Evolutionary conservation across 2,329 filamentous ascomycete genomes (phyloP).

Genomic region (Colletotrichum spinosum): DNA sequence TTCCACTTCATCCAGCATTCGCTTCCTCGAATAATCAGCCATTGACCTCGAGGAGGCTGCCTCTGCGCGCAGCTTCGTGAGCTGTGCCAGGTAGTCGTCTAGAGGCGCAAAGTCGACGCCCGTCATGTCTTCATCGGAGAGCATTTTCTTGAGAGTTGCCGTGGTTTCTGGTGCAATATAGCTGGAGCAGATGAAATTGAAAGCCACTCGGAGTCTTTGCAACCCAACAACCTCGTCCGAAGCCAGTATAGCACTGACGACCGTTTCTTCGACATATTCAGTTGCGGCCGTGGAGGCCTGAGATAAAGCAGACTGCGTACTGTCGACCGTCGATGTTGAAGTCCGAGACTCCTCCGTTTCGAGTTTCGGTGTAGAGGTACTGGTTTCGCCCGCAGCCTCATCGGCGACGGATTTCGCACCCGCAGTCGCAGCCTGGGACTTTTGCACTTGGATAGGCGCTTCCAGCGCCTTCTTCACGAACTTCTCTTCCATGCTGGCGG

Average conservation of each 20-base stretch:
- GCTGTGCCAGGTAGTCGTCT: conserved; percentile 73
- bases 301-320: conserved; percentile 43
- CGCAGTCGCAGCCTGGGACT: conserved; percentile 59
- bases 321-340: conserved; percentile 50
- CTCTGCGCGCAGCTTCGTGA: conserved; percentile 77
- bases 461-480: conserved; percentile 84
- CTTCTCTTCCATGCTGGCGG: conserved; percentile 84
- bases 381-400: conserved; percentile 40
- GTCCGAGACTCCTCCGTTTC: conserved; percentile 56
- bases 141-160: conserved; percentile 52
- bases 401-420: conserved; percentile 5
- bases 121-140: conserved; percentile 50
- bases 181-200: conserved; percentile 72
- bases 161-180: conserved; percentile 66
- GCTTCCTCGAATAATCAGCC: conserved; percentile 78
- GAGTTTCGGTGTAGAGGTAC: conserved; percentile 43
- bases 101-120: conserved; percentile 76
- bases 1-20: conserved; percentile 74
- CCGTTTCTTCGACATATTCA: conserved; percentile 46
- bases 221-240: conserved; percentile 64
- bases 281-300: conserved; percentile 56
- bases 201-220: conserved; percentile 72
- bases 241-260: conserved; percentile 57
- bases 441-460: conserved; percentile 78
- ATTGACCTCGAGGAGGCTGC: conserved; percentile 75